Evolutionary conservation across 805 yeast species (phyloP), one percentile per base, ranked within the genome.

Genomic region (Candida vartiovaarae): DNA sequence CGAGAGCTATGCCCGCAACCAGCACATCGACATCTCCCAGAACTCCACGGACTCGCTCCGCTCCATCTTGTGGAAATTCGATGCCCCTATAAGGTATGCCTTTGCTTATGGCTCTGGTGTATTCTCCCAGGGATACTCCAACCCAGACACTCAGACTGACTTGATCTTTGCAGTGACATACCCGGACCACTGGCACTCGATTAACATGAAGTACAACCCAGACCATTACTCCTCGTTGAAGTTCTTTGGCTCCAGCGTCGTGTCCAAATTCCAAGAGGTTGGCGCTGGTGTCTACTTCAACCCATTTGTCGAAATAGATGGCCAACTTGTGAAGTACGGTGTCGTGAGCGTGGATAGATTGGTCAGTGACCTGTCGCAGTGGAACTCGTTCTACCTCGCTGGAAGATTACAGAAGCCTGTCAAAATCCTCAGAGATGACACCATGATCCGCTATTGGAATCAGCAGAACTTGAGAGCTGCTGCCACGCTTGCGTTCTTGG

Each of bases 41-140:
- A 67, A 64, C 34, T 57, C 64, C 11, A 66, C 67, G 32, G 61
- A 60, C 8, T 68, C 72, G 7, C 64, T 87, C 28, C 60, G 70
- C 15, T 60, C 69, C 3, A 71, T 84, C 3, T 54, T 82, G 33
- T 63, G 75, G 63, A 66, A 70, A 38, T 86, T 86, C 62, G 67
- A 77, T 35, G 83, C 91, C 1, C 90, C 93, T 1, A 75, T 88
- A 10, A 68, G 78, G 42, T 84, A 77, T 54, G 82, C 96, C 1
- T 85, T 91, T 64, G 99, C 97, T 0, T 91, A 91, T 62, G 99
- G 99, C 2, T 84, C 95, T 6, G 96, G 96, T 4, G 96, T 93
- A 1, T 85, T 93, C 55, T 72, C 78, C 32, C 99, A 91, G 61
- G 82, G 80, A 4, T 63, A 67, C n/a, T 44, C 57, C 3, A 52